Base-by-base conservation (phyloP, 768 basidiomycete species). In the Rhizopogon vinicolor region DNA sequence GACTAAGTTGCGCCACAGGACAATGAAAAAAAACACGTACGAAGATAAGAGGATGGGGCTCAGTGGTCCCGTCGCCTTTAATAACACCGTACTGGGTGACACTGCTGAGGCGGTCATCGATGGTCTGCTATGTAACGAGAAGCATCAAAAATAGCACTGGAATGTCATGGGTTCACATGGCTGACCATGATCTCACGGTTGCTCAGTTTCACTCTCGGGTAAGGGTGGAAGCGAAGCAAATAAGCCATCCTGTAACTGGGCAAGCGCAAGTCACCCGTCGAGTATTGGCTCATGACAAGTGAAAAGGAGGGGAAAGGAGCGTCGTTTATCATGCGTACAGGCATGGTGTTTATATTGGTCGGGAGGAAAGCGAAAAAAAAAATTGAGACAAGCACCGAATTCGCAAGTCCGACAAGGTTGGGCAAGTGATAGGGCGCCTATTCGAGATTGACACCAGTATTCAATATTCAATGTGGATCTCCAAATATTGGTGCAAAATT, bases 221-320 rank as follows among this genome's bases (percentile, higher is more conserved):
- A 58, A 8, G 59, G 59, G 14, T 60, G 57, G 39, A 46, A 60
- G 9, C 59, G 44, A 7, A 58, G 43, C 40, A 60, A 39, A 25
- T 60, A 40, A 3, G 57, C 58, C 2, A 53, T 46, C 12, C 59
- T 46, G 41, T 60, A 60, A 22, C 45, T 54, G 3, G 56, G 59
- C 9, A 60, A 42, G 2, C 52, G 55, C 39, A 46, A 28, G 8
- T 43, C 28, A 19, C 45, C 46, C 18, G 19, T 58, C 12, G 33
- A 31, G 14, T 37, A 16, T 37, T 29, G 37, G 37, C 18, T 40
- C 19, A 54, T 9, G 2, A 29, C 29, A 12, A 50, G 43, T 28
- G 42, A 19, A 35, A 41, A 44, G 14, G 18, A n/a, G 6, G 43
- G 54, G 29, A 55, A 46, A 45, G 37, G 41, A 29, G 31, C n/a